These are phyloP conservation scores for Cercospora sojina DNA, from an alignment of 2,329 filamentous ascomycete species.

Conservation along the genomic window DNA sequence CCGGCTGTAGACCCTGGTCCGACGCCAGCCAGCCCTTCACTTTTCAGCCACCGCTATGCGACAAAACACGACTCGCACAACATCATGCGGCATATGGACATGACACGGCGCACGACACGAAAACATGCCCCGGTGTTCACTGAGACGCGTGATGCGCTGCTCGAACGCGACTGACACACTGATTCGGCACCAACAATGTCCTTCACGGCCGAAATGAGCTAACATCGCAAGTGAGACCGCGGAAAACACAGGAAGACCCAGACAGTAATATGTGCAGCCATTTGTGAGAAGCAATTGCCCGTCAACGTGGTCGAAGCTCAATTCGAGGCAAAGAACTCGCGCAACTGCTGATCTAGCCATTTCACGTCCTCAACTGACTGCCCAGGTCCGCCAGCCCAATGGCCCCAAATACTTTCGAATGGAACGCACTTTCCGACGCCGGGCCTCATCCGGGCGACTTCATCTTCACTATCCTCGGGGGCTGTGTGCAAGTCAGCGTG, in stretches of 20 bases:
- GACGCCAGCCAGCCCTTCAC: background rate
- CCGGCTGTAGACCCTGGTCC: background rate
- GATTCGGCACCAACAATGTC: background rate
- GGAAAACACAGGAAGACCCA: background rate
- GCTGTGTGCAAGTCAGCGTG: constrained; percentile 38
- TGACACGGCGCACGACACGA: background rate
- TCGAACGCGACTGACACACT: background rate
- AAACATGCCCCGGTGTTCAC: background rate
- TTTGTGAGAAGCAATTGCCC: background rate
- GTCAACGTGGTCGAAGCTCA: constrained; percentile 4
- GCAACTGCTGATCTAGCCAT: constrained; percentile 67
- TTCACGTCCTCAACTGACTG: constrained; percentile 68
- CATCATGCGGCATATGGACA: background rate
- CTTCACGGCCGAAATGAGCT: background rate
- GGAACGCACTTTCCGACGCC: constrained; percentile 55
- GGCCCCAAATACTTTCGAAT: constrained; percentile 58
- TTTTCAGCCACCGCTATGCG: background rate
- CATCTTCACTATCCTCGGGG: constrained; percentile 73
- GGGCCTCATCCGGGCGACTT: constrained; percentile 63
- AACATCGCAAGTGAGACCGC: background rate
- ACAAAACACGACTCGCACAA: background rate
- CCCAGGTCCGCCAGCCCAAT: constrained; percentile 62
- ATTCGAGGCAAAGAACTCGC: constrained; percentile 49
- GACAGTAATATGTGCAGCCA: background rate
- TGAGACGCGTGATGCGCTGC: background rate